phyloP scores from a whole-genome alignment of 1,284 basidiomycete genomes.

The Apiotrichum gracile region DNA sequence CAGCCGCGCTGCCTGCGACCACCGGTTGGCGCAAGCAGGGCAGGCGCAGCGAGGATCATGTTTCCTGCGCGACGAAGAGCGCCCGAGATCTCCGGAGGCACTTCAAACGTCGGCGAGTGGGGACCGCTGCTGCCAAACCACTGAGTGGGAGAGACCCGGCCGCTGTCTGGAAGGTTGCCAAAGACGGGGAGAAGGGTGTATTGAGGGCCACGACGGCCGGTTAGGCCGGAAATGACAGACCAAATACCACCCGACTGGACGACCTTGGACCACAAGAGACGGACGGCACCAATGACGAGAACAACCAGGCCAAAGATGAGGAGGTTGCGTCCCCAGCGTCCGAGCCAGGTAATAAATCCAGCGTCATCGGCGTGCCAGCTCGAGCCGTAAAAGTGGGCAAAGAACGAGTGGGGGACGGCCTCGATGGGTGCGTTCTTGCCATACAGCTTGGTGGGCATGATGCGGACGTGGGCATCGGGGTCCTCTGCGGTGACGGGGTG shows the following conservation, averaged over 20 bases:
- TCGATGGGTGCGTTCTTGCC: conserved; percentile 86
- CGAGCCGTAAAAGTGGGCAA: conserved; percentile 91
- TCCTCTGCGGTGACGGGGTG: conserved; percentile 56
- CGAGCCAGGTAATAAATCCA: conserved; percentile 84
- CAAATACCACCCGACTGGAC: conserved; percentile 10
- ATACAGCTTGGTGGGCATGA: conserved; percentile 88
- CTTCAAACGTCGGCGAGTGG: conserved; percentile 12
- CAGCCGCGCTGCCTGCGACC: conserved; percentile 25
- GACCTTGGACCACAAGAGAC: conserved; percentile 52
- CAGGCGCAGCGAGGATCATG: conserved; percentile 39
- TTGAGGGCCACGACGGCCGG: conserved; percentile 4
- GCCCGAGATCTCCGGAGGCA: conserved; percentile 22
- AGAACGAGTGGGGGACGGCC: conserved; percentile 87
- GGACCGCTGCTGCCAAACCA: conserved; percentile 2
- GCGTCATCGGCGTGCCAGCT: conserved; percentile 96
- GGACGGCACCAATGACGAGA: conserved; percentile 61
- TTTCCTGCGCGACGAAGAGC: conserved; percentile 37
- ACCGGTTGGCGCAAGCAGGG: conserved; percentile 23
- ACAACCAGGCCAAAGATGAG: conserved; percentile 75
- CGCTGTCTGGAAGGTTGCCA: conserved; percentile 1
- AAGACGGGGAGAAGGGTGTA: conserved; percentile 15
- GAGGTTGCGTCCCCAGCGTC: conserved; percentile 72
- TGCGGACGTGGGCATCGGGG: conserved; percentile 66
- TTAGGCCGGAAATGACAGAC: conserved; percentile 2
- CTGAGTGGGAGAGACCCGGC: conserved; percentile 3